Base-by-base conservation (phyloP, 352 stramenopile species). In the Phytophthora palmivora region DNA sequence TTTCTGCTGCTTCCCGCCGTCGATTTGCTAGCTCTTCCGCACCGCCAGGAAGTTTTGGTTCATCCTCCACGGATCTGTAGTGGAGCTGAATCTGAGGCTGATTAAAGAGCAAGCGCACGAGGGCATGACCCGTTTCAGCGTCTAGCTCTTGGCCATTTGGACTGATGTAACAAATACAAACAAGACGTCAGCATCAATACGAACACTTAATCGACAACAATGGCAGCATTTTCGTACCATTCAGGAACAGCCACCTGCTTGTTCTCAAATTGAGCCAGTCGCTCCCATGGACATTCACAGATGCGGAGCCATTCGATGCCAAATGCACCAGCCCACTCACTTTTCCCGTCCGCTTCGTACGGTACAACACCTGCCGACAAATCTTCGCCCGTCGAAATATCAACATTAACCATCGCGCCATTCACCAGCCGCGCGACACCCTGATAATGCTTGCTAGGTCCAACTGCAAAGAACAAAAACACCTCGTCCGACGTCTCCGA, bases 251-350 rank as follows among this genome's bases (percentile, higher is more conserved):
- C 45, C 7, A 92, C 43, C 7, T 79, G 69, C 53, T 92, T 87
- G 63, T 91, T 87, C 30, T 92, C 86, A 48, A 86, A 89, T 37
- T 89, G 72, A 4, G 74, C 69, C 6, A 94, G 69, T 3, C 83
- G 81, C n/a, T 93, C 82, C 82, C 85, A 96, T 7, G 88, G 88
- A 67, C 86, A 94, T 49, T 96, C 87, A 39, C 86, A 95, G 15
- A 92, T 92, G n/a, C 84, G 82, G 24, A 96, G 70, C 88, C 88
- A 96, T 32, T 95, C 84, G 44, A 96, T 64, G 21, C 67, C 63
- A 66, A 96, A 94, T 0, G 72, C 70, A 1, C 82, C 82, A 3
- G 68, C 55, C 88, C 88, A 96, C 39, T 75, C 48, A 0, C 39
- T 43, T 53, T 84, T 79, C 0, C 67, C 72, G 7, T 89, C 73